Conservation (phyloP, 768 basidiomycete genomes). For the Psilocybe cyanescens region DNA sequence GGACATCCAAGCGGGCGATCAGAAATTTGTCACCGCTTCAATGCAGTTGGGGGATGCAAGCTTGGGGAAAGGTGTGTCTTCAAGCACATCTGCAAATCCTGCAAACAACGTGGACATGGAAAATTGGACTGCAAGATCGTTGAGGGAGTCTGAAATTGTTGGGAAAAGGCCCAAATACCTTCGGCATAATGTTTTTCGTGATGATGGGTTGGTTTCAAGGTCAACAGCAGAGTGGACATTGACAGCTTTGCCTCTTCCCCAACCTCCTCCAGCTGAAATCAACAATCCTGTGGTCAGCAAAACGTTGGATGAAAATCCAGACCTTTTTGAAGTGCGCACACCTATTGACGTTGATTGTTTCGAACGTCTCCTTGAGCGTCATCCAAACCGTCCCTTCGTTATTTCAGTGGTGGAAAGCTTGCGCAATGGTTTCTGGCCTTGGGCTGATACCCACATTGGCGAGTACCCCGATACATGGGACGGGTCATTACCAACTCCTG, state of each 20-base stretch:
- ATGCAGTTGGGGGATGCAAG: constrained; percentile 17
- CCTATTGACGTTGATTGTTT: constrained; percentile 38
- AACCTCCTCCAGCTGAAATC: constrained; percentile 22
- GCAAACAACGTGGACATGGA: constrained; percentile 12
- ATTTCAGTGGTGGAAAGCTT: constrained; percentile 33
- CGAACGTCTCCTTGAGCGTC: constrained; percentile 26
- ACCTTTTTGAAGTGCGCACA: constrained; percentile 39
- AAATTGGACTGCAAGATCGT: not conserved
- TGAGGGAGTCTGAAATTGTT: not conserved
- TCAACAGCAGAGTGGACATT: constrained; percentile 27
- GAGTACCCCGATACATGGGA: constrained; percentile 28
- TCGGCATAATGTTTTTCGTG: constrained; percentile 28
- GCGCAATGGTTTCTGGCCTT: constrained; percentile 50
- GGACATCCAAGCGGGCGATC: not conserved
- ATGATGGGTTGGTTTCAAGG: not conserved
- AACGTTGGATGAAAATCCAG: constrained; percentile 27
- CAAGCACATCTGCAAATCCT: constrained; percentile 25
- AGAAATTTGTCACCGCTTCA: constrained; percentile 25
- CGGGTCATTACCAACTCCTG: constrained; percentile 19
- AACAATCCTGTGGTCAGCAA: constrained; percentile 18
- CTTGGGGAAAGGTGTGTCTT: constrained; percentile 9
- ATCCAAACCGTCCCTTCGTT: constrained; percentile 43
- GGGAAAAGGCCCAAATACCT: not conserved
- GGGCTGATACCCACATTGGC: constrained; percentile 26
- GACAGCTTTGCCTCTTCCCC: constrained; percentile 18